phyloP scores from a whole-genome alignment of 768 basidiomycete genomes.

The Amanita fuliginea region DNA sequence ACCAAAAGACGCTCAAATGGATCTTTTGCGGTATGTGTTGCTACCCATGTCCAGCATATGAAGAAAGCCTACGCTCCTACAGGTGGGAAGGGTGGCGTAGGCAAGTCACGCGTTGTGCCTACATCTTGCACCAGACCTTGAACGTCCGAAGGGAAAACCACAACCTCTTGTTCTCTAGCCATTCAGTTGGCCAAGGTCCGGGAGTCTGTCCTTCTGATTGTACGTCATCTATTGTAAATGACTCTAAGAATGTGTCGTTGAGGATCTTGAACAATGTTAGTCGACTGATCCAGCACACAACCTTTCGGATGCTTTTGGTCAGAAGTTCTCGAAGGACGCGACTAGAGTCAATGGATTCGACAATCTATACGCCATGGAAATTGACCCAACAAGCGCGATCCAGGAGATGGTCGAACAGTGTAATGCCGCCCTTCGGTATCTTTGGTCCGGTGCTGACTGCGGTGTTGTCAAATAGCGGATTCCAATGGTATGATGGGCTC shows the following conservation, averaged over 20 bases:
- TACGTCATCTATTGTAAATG: conserved; percentile 25
- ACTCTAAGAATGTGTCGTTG: too few species aligned
- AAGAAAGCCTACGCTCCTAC: conserved; percentile 8
- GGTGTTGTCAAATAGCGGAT: conserved; percentile 42
- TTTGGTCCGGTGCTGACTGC: conserved; percentile 3
- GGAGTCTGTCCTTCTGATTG: conserved; percentile 95
- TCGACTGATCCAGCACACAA: conserved; percentile 99
- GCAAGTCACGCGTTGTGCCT: conserved; percentile 33
- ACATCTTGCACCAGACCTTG: not conserved
- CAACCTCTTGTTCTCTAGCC: conserved; percentile 95
- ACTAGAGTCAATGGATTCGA: conserved; percentile 96
- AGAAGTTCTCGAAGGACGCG: conserved; percentile 99
- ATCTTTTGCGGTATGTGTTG: conserved; percentile 79
- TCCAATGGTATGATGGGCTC: conserved; percentile 93
- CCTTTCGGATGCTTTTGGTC: conserved; percentile 94
- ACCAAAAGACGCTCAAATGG: conserved; percentile 93
- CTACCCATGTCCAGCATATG: not conserved
- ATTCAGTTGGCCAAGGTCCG: conserved; percentile 86
- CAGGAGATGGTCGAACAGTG: conserved; percentile 99
- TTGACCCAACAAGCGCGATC: conserved; percentile 94
- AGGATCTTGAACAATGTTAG: conserved; percentile 25
- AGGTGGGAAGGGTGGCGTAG: conserved; percentile 99
- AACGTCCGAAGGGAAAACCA: conserved; percentile 74
- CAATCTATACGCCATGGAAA: conserved; percentile 98
- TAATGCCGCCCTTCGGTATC: conserved; percentile 24